Evolutionary conservation across 2,329 filamentous ascomycete species (phyloP).

Genomic region (Sclerotiophoma versabilis): DNA sequence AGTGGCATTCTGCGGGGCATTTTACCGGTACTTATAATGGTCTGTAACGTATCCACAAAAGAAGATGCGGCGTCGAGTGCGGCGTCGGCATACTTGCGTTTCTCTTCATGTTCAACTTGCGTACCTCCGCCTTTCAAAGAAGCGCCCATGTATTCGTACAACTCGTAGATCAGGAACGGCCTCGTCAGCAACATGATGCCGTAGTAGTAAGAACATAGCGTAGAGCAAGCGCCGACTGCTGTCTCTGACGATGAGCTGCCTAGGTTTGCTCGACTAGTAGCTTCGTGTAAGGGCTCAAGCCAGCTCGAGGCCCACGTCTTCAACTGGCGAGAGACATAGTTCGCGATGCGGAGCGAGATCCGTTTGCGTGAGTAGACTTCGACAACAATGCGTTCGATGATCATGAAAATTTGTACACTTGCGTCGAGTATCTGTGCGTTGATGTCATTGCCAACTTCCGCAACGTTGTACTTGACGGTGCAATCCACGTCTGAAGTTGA

Average conservation of each 20-base stretch:
- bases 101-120: slow-evolving; percentile 34
- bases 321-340: slow-evolving; percentile 50
- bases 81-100: slow-evolving; percentile 41
- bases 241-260: slow-evolving; percentile 11
- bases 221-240: slow-evolving; percentile 57
- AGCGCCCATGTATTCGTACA: slow-evolving; percentile 49
- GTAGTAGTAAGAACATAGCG: slow-evolving; percentile 61
- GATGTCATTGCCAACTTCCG: slow-evolving; percentile 19
- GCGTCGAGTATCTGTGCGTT: slow-evolving; percentile 41
- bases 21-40: slow-evolving; percentile 24
- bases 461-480: slow-evolving; percentile 50
- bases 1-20: slow-evolving; percentile 41
- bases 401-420: slow-evolving; percentile 56
- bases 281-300: slow-evolving; percentile 39
- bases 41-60: slow-evolving; percentile 37
- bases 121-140: slow-evolving; percentile 39
- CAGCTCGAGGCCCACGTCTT: slow-evolving; percentile 52
- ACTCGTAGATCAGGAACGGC: slow-evolving; percentile 61
- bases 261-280: slow-evolving; percentile 35
- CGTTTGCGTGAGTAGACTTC: slow-evolving; percentile 55
- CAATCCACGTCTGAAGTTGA: slow-evolving; percentile 61
- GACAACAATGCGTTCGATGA: slow-evolving; percentile 57
- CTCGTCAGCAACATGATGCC: slow-evolving; percentile 61
- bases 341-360: slow-evolving; percentile 51
- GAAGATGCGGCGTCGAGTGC: slow-evolving; percentile 39